Percentiles rank a stretch among this genome's conserved stretches.
These are phyloP conservation scores for Malus domestica DNA, from an alignment of 306 rosid species.

Conservation along the genomic window ASM211411v1 NC_041798.1:27467501-27468000, in stretches of 20 bases:
- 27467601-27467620: too few species aligned
- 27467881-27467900: conserved; percentile 23
- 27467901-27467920: background rate
- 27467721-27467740: conserved; percentile 20
- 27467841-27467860: conserved; percentile 15
- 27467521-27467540: background rate
- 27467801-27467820: conserved; percentile 4
- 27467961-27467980: conserved; percentile 17
- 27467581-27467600: too few species aligned
- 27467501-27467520: background rate
- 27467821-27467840: conserved; percentile 5
- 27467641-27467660: conserved; percentile 1
- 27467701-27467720: conserved; percentile 27
- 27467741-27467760: conserved; percentile 24
- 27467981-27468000: conserved; percentile 3
- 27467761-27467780: conserved; percentile 8
- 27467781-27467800: background rate
- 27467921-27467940: conserved; percentile 15
- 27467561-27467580: too few species aligned
- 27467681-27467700: conserved; percentile 2
- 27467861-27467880: conserved; percentile 18
- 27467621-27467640: too few species aligned
- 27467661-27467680: background rate
- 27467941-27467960: conserved; percentile 18
- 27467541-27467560: too few species aligned